A percentile compares a stretch with the other conserved stretches of the same genome.
These are phyloP conservation scores for Saussurea involucrata DNA, from an alignment of 129 eudicot genomes.

Conservation along the genomic window DNA sequence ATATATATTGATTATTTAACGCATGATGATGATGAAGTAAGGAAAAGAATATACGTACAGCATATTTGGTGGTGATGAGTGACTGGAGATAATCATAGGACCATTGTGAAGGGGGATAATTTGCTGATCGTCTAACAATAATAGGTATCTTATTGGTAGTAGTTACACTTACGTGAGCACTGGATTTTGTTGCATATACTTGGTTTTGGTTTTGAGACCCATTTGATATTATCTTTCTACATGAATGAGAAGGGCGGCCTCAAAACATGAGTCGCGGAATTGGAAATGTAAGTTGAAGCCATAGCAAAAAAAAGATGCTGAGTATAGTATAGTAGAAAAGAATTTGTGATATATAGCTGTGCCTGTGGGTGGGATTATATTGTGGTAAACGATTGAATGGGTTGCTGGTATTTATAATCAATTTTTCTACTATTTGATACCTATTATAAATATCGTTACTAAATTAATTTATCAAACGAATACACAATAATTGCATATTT, in stretches of 20 bases:
- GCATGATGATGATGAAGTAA: neutral
- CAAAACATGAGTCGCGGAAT: neutral
- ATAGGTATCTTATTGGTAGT: neutral
- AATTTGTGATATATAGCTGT: too few species aligned
- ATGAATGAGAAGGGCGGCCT: neutral
- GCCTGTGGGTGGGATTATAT: too few species aligned
- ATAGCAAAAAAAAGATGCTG: neutral
- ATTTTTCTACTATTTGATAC: too few species aligned
- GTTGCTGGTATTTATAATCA: too few species aligned
- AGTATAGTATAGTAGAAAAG: neutral
- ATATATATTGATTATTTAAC: too few species aligned
- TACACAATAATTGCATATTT: too few species aligned
- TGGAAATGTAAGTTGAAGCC: neutral
- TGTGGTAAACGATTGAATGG: too few species aligned
- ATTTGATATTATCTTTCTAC: neutral
- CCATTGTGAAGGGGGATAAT: slow-evolving; percentile 34
- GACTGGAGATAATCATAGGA: slow-evolving; percentile 26
- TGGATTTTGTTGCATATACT: neutral
- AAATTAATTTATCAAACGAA: too few species aligned
- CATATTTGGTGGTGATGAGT: slow-evolving; percentile 2
- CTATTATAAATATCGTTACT: too few species aligned
- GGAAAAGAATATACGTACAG: neutral
- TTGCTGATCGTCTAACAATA: slow-evolving; percentile 25
- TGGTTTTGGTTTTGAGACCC: neutral
- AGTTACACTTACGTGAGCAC: neutral